Evolutionary conservation across 2,329 filamentous ascomycete genomes (phyloP).

Genomic region (Alternaria burnsii): DNA sequence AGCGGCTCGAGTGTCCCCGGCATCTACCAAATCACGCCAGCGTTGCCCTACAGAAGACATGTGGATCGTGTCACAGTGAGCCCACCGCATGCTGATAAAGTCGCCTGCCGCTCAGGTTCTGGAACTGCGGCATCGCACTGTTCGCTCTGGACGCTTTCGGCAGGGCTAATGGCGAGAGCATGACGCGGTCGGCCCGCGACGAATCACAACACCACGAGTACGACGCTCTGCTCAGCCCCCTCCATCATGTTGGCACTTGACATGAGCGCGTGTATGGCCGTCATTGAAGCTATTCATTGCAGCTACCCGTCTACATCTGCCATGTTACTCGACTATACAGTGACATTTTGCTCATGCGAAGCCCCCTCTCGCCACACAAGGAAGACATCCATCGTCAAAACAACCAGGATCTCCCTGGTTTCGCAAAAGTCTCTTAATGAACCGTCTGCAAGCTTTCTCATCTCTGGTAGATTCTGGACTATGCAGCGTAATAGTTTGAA

Average conservation of each 20-base stretch:
- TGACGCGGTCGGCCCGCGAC: conserved; percentile 5
- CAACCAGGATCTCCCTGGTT: not conserved
- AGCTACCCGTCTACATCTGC: not conserved
- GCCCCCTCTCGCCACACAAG: not conserved
- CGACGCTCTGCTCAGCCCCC: not conserved
- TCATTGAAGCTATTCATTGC: not conserved
- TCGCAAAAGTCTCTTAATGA: not conserved
- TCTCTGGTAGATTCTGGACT: not conserved
- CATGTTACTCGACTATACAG: not conserved
- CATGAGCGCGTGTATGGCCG: not conserved
- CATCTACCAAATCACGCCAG: conserved; percentile 19
- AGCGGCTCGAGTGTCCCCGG: conserved; percentile 25
- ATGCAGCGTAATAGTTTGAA: no score
- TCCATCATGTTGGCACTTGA: not conserved
- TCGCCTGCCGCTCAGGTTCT: conserved; percentile 9
- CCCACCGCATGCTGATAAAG: conserved; percentile 26
- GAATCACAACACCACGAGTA: conserved; percentile 13
- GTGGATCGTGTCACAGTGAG: conserved; percentile 34
- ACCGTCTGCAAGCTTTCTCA: not conserved
- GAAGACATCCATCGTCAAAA: not conserved
- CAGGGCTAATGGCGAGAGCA: conserved; percentile 3
- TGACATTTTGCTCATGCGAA: not conserved
- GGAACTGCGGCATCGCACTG: conserved; percentile 1
- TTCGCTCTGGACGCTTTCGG: not conserved
- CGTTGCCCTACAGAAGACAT: conserved; percentile 10